Evolutionary conservation across 768 basidiomycete species (phyloP), one percentile per base, ranked within the genome.

Genomic region (Tylopilus felleus): DNA sequence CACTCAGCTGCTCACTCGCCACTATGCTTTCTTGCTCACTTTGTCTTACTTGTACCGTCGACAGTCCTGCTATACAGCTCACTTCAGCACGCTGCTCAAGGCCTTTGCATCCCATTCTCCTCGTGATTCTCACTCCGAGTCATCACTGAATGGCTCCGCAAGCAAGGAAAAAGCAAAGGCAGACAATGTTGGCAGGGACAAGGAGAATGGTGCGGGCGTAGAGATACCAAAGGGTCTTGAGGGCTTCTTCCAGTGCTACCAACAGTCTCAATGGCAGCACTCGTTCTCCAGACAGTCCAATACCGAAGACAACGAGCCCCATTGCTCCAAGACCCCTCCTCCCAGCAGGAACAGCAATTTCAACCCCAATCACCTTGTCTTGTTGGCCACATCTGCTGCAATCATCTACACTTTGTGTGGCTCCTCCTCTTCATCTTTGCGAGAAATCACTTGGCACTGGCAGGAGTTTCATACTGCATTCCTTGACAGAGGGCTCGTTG

Each of bases 391-490:
- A 14, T 67, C 74, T 27, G 80, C 82, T 21, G 86, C 84, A 63
- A 78, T 87, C 61, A 75, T 87, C 14, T 89, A 86, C 61, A 80
- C 81, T 14, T 76, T 82, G 53, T 79, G 84, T 13, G 66, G 68
- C 27, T 76, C 74, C 36, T 70, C 75, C 0, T 74, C 80, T 5
- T 69, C 74, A 0, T 72, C 75, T 23, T 83, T 88, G 1, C 83
- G 89, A 54, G 97, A 99, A 74, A 98, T 99, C 61, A 99, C 97
- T 59, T 99, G 97, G n/a, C n/a, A n/a, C n/a, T n/a, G n/a, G 96
- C 95, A 98, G 73, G 97, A 98, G 73, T 99, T 99, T 77, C 85
- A 94, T 48, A 95, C 92, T 41, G 93, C 93, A 10, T 93, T 99
- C 77, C 86, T 99, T 43, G 89, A 96, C 73, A 94, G 95, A 68